Base-by-base conservation (phyloP, 768 basidiomycete species). In the Coprinopsis cinerea region DNA sequence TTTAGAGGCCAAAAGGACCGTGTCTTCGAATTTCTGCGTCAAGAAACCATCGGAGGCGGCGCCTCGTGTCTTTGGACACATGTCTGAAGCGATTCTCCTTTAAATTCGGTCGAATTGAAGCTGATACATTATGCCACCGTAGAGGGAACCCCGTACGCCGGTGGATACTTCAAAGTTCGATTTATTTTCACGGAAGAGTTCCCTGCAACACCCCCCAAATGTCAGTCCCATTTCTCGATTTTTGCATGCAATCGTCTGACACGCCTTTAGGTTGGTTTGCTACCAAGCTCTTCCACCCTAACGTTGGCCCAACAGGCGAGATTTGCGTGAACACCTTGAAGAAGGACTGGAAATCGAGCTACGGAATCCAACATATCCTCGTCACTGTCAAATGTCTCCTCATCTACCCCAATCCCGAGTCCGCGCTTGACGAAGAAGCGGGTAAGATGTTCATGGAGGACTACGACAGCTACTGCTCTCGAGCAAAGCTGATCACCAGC, bases 301-400 rank as follows among this genome's bases (percentile, higher is more conserved):
- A 98, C 59, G 92, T 98, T 34, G 94, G 92, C 0, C 75, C 78
- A 27, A 66, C 79, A 0, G 93, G 93, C 14, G 93, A 96, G 67
- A 97, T 97, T 57, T 97, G 93, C 64, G 93, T 97, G 13, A 95
- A 94, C 70, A 97, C 93, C 5, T 71, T 97, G 22, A 97, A 96
- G 77, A 95, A 96, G 66, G 92, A 95, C 60, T 97, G 94, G 94
- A 88, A 92, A 64, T 78, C 88, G 20, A 79, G 83, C 11, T 94
- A 91, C 59, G 94, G 94, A 43, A 92, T 98, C 25, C 81, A 75
- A 13, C 91, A 94, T 64, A 95, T 95, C 52, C 77, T 95, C 14
- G 84, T 92, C 51, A 94, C 92, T 24, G 85, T 97, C 56, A 94
- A 93, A 64, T 96, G 94, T 61, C 81, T 98, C 40, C 78, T 98